Base-by-base conservation (phyloP, 805 yeast genomes). In the Candida namnaoensis region DNA sequence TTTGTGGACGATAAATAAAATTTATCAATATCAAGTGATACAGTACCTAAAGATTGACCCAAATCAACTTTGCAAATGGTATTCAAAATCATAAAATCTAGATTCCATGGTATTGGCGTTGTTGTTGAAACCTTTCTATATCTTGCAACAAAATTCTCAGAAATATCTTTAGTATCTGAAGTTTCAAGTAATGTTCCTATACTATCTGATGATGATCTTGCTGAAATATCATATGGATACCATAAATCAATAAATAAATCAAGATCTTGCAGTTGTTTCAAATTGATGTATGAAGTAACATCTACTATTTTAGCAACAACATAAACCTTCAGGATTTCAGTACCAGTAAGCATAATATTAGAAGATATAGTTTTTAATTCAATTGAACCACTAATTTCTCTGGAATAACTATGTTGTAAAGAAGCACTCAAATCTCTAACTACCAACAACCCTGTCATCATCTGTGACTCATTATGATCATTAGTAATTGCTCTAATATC, bases 201-300 rank as follows among this genome's bases (percentile, higher is more conserved):
- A 14, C 38, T 41, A 9, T 32, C 25, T 4, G 14, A 37, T 8
- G 23, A 19, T 5, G 32, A 15, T 5, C 35, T 23, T 12, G 51
- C 51, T 1, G 65, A 54, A 33, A 64, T 70, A 26, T 12, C 26
- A 27, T 61, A 54, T 0, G 91, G 82, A 23, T 73, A 56, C 96
- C 97, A 88, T 30, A 87, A 78, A 60, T 90, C 95, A 42, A 69
- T 69, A 61, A 93, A 93, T 26, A 90, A 61, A 40, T 84, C 82
- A 42, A 91, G 60, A 57, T 93, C 97, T 56, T 90, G 96, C 40
- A 85, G 68, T 57, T 93, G 97, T 50, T 85, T 85, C 45, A 88
- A 68, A 50, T 87, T 85, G 43, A 93, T 62, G 51, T 76, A 83
- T 0, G 85, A 71, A 32, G 66, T 66, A 3, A 82, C 73, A 43